Conservation (phyloP, 2,329 filamentous ascomycete genomes). For the Paecilomyces sp. region DNA sequence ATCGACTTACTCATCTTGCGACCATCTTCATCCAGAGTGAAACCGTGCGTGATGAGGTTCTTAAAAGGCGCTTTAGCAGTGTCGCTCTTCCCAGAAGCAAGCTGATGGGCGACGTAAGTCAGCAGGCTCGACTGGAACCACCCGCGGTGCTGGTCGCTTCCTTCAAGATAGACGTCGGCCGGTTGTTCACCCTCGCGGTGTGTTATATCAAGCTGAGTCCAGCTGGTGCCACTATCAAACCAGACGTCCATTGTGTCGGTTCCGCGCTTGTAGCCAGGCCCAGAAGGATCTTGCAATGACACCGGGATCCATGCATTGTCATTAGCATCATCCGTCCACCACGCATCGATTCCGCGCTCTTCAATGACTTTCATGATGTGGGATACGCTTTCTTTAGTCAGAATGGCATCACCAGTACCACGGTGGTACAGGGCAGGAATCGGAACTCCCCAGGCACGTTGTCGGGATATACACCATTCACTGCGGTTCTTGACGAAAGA, state of each 20-base stretch:
- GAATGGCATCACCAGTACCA: constrained; percentile 63
- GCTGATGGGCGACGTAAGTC: constrained; percentile 64
- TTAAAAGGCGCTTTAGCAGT: constrained; percentile 63
- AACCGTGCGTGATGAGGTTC: constrained; percentile 89
- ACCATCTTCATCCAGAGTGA: constrained; percentile 81
- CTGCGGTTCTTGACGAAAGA: constrained; percentile 81
- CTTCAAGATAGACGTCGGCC: constrained; percentile 88
- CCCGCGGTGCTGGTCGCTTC: constrained; percentile 89
- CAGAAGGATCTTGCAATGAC: constrained; percentile 45
- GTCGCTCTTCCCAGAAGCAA: constrained; percentile 24
- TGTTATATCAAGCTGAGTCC: constrained; percentile 51
- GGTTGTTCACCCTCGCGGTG: constrained; percentile 21
- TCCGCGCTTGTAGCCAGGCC: constrained; percentile 59
- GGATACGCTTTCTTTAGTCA: constrained; percentile 69
- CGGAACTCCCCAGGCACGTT: constrained; percentile 92
- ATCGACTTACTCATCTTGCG: constrained; percentile 98
- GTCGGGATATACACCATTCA: constrained; percentile 97
- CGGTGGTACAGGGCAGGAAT: constrained; percentile 81
- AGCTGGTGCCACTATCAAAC: constrained; percentile 97
- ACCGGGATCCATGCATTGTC: constrained; percentile 71
- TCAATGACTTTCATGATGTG: constrained; percentile 78
- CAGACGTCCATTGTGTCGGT: constrained; percentile 98
- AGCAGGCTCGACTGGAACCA: constrained; percentile 98
- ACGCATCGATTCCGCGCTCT: constrained; percentile 76
- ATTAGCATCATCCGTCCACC: constrained; percentile 78